Conservation (phyloP, 2,329 filamentous ascomycete species). For the Fusarium ramigenum region DNA sequence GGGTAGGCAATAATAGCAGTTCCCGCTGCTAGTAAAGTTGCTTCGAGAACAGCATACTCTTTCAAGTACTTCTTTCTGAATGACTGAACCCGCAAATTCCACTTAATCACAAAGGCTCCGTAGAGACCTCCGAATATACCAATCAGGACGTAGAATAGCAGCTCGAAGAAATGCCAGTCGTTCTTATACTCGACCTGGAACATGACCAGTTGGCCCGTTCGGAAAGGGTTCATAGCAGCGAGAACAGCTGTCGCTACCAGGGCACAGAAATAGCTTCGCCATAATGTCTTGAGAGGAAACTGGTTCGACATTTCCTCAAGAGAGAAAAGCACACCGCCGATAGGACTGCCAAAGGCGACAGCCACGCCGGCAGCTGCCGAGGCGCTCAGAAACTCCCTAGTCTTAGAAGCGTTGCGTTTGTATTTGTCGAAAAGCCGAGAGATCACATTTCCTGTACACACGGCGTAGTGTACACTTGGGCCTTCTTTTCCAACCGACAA, state of each 20-base stretch:
- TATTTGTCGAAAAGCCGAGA: conserved; percentile 94
- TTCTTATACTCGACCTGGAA: conserved; percentile 97
- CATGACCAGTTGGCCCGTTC: conserved; percentile 98
- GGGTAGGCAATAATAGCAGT: conserved; percentile 97
- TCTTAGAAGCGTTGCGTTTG: conserved; percentile 89
- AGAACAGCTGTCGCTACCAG: conserved; percentile 92
- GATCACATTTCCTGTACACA: conserved; percentile 97
- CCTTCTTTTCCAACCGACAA: conserved; percentile 97
- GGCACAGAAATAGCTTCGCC: conserved; percentile 98
- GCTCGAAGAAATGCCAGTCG: conserved; percentile 97
- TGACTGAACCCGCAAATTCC: conserved; percentile 89
- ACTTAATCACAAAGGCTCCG: conserved; percentile 96
- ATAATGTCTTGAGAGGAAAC: conserved; percentile 96
- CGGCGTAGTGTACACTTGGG: conserved; percentile 98
- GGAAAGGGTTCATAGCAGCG: conserved; percentile 95
- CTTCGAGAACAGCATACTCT: conserved; percentile 86
- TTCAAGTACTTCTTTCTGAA: conserved; percentile 94
- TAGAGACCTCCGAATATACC: conserved; percentile 95
- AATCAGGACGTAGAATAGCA: conserved; percentile 90
- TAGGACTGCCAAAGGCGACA: conserved; percentile 96
- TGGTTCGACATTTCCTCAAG: conserved; percentile 97
- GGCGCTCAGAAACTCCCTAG: conserved; percentile 91
- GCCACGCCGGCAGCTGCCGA: conserved; percentile 95
- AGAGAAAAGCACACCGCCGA: conserved; percentile 95
- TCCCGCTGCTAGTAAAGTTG: conserved; percentile 80